Base-by-base conservation (phyloP, 1,284 basidiomycete species). In the Ganoderma boninense region DNA sequence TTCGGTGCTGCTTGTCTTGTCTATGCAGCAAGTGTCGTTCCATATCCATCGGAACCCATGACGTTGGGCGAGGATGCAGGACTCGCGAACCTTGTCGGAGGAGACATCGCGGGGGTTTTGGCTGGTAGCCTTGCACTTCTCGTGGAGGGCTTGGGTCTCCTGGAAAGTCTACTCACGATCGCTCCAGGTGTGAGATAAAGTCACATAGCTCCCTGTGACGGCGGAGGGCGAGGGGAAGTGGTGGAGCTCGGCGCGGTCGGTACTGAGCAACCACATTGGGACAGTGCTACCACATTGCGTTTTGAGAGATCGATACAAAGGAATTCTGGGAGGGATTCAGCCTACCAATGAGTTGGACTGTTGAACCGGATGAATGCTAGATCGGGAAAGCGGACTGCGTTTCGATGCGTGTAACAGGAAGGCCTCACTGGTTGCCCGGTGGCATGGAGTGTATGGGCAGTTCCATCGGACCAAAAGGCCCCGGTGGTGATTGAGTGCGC, bases 11-110 rank as follows among this genome's bases (percentile, higher is more conserved):
- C 65, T 70, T n/a, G 62, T 64, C 62, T 71, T 65, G 66, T 71
- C 63, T 44, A 71, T 71, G 63, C 69, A 71, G 59, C 69, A 71
- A 2, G 69, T 68, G 64, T 71, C 66, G 52, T 64, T 62, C 69
- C 69, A 71, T 26, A 68, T 23, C 66, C 63, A 71, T n/a, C 26
- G 16, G 29, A 43, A 56, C 16, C 49, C 46, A 29, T 42, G n/a
- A 10, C 52, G 35, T 26, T 56, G 52, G 1, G 64, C 64, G 13
- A 65, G 35, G n/a, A 56, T 56, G 32, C 64, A 65, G 46, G 8
- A 49, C 10, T 23, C n/a, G n/a, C 43, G 43, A 18, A 44, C 43
- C 43, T 44, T 44, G 3, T 44, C 43, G 43, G 43, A 44, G 5
- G 43, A 16, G 43, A 44, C 14, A 44, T 44, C 43, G 43, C 43